phyloP scores from a whole-genome alignment of 306 rosid genomes.

The Lablab purpureus region DNA sequence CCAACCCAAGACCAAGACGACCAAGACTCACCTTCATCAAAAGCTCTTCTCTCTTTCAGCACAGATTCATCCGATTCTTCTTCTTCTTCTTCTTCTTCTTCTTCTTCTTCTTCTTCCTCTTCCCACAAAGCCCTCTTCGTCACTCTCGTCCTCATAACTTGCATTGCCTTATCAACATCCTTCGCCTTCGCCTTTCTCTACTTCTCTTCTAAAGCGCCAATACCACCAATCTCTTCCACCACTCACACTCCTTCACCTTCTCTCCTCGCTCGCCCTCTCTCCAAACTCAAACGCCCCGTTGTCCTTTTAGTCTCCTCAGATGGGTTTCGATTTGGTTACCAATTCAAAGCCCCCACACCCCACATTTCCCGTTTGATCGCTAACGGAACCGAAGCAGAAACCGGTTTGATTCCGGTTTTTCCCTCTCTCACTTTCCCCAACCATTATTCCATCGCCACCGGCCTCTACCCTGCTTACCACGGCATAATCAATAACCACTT shows the following conservation, averaged over 20 bases:
- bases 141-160: slow-evolving; percentile 64
- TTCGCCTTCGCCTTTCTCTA: slow-evolving; percentile 79
- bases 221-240: not conserved
- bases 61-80: slow-evolving; percentile 57
- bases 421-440: slow-evolving; percentile 93
- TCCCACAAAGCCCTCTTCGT: slow-evolving; percentile 65
- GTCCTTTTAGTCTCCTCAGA: slow-evolving; percentile 86
- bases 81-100: slow-evolving; percentile 30
- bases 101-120: slow-evolving; percentile 41
- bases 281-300: slow-evolving; percentile 67
- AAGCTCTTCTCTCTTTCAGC: slow-evolving; percentile 76
- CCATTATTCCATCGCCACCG: slow-evolving; percentile 92
- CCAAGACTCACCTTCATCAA: slow-evolving; percentile 61
- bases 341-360: slow-evolving; percentile 82
- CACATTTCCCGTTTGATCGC: slow-evolving; percentile 72
- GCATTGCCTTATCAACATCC: slow-evolving; percentile 74
- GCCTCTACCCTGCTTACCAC: slow-evolving; percentile 90
- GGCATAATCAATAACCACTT: slow-evolving; percentile 90
- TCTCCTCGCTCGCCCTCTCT: slow-evolving; percentile 63
- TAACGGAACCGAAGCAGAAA: slow-evolving; percentile 89
- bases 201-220: slow-evolving; percentile 39
- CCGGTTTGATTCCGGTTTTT: slow-evolving; percentile 88
- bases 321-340: slow-evolving; percentile 97
- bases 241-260: not conserved
- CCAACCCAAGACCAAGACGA: slow-evolving; percentile 73